phyloP scores from a whole-genome alignment of 805 yeast genomes.

The Pichia californica region DNA sequence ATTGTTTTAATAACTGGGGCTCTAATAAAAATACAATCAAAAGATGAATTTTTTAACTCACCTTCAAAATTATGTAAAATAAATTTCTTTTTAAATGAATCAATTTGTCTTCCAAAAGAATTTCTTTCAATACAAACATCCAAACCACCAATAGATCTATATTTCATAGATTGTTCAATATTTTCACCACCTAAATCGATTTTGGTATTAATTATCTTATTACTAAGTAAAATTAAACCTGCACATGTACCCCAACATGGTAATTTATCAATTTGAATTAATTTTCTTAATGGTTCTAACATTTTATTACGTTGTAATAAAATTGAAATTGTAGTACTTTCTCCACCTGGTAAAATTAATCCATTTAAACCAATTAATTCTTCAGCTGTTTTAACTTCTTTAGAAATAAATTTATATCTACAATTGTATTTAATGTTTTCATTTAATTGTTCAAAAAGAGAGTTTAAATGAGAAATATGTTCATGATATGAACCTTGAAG shows the following conservation, averaged over 20 bases:
- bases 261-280: slow-evolving; percentile 40
- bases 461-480: slow-evolving; percentile 47
- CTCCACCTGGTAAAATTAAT: slow-evolving; percentile 65
- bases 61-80: slow-evolving; percentile 16
- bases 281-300: slow-evolving; percentile 45
- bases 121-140: slow-evolving; percentile 61
- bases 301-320: slow-evolving; percentile 61
- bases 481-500: slow-evolving; percentile 76
- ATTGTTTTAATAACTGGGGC: slow-evolving; percentile 56
- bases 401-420: slow-evolving; percentile 27
- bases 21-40: slow-evolving; percentile 54
- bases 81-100: slow-evolving; percentile 44
- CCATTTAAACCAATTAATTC: slow-evolving; percentile 49
- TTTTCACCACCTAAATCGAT: slow-evolving; percentile 27
- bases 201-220: slow-evolving; percentile 45
- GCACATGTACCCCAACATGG: slow-evolving; percentile 88
- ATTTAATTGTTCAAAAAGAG: slow-evolving; percentile 29
- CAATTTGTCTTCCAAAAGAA: slow-evolving; percentile 74
- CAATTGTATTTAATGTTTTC: slow-evolving; percentile 21
- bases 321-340: slow-evolving; percentile 61
- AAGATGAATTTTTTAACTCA: slow-evolving; percentile 6
- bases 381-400: slow-evolving; percentile 46
- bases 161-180: slow-evolving; percentile 7
- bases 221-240: slow-evolving; percentile 63
- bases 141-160: slow-evolving; percentile 56